Base-by-base conservation (phyloP, 306 rosid species). In the Lathyrus aphaca region DNA sequence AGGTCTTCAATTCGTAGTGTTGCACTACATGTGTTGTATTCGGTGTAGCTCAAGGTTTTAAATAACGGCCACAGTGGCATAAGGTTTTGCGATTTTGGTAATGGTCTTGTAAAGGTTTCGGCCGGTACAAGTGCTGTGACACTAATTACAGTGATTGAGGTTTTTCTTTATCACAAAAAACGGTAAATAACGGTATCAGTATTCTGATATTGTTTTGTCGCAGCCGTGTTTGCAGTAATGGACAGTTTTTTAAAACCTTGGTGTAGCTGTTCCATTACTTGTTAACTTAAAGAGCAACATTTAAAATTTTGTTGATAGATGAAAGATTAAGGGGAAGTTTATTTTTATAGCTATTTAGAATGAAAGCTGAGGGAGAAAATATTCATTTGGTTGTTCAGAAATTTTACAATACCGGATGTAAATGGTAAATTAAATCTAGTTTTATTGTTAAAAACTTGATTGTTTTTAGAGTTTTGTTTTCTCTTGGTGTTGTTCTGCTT, bases 371-470 rank as follows among this genome's bases (percentile, higher is more conserved):
- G 66, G 66, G 48, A 16, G 13, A 29, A 46, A 30, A 11, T 27
- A 60, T 59, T 6, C 19, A 29, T 66, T n/a, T 58, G 32, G 17
- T 66, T 57, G 19, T 48, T 48, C 23, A 58, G 71, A 59, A 60
- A 23, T 25, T 30, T 18, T 13, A 39, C 19, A 29, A 35, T 23
- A 56, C 17, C 30, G 2, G 49, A 55, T 40, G 21, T 53, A 27
- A 69, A 11, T 37, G 54, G 13, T 8, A 14, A 60, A 17, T 60
- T 54, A 30, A 29, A 19, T 49, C 15, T 58, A 5, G 55, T 32
- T 65, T 66, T 27, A 17, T 42, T 77, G 73, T 70, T 57, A 50
- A 17, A 19, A 55, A 50, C n/a, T 62, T 81, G 44, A 42, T 30
- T 75, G 11, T 62, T 29, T 51, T 17, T 44, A 9, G 17, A 75